These are phyloP conservation scores for Apophysomyces trapeziformis DNA, from an alignment of 371 early-diverging fungal genomes.

Conservation along the genomic window DNA sequence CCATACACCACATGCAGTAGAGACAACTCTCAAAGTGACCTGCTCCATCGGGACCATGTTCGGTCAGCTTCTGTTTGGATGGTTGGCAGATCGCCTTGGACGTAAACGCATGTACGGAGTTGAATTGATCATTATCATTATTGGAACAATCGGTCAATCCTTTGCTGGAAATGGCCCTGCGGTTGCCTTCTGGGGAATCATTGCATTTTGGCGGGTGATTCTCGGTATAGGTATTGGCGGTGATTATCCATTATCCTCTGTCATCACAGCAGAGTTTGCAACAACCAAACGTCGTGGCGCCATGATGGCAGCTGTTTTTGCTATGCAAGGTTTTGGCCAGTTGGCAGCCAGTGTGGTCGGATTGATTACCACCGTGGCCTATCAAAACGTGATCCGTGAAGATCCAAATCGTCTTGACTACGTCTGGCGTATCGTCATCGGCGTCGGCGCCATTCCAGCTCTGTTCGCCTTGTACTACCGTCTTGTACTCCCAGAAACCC, in stretches of 20 bases:
- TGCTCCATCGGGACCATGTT: constrained; percentile 77
- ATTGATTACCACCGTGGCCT: constrained; percentile 59
- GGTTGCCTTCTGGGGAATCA: constrained; percentile 61
- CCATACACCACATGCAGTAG: constrained; percentile 58
- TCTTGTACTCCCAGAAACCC: constrained; percentile 86
- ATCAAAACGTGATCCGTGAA: constrained; percentile 54
- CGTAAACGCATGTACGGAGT: constrained; percentile 85
- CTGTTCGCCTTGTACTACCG: constrained; percentile 68
- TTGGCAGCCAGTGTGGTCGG: constrained; percentile 71
- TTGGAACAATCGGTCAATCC: constrained; percentile 76
- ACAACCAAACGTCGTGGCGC: constrained; percentile 76
- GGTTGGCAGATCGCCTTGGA: constrained; percentile 78
- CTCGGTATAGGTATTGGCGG: constrained; percentile 86
- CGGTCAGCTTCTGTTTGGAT: constrained; percentile 83
- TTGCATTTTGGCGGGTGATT: constrained; percentile 79
- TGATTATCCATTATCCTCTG: constrained; percentile 77
- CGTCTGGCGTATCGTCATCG: constrained; percentile 81
- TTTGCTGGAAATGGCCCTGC: constrained; percentile 66
- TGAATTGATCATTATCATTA: constrained; percentile 80
- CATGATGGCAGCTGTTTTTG: constrained; percentile 87
- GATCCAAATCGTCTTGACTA: constrained; percentile 68
- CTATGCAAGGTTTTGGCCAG: constrained; percentile 89
- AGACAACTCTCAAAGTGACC: constrained; percentile 74
- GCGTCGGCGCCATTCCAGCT: constrained; percentile 76
- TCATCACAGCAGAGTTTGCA: constrained; percentile 87